Evolutionary conservation across 169 alveolate genomes (phyloP), one percentile per base, ranked within the genome.

Genomic region (Cryptosporidium tyzzeri): DNA sequence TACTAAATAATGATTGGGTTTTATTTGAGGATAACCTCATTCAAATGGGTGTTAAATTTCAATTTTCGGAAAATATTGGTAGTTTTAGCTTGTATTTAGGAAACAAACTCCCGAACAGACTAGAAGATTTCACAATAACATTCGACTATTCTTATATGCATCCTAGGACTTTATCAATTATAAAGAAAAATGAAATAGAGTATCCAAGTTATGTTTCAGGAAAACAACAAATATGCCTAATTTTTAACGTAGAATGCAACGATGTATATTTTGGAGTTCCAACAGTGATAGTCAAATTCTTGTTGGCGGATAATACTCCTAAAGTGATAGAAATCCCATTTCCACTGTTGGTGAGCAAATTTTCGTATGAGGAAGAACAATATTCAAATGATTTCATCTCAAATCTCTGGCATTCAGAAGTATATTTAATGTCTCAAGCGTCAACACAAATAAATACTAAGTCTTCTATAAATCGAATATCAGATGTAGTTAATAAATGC

Each of bases 321-420:
- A 35, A 44, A 33, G 39, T 12, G 6, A 23, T 80, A 61, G 67
- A 41, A 41, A 39, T 80, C 12, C 75, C 75, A 7, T 65, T 80
- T 23, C 89, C 89, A 59, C 14, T 80, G n/a, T 68, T 80, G 5
- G 18, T 80, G 18, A 62, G 89, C 62, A 80, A 80, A 29, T 80
- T 80, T 62, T 41, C 44, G 18, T 26, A 21, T 62, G 39, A n/a
- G 12, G 41, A 9, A 10, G 75, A 80, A 7, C 39, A 18, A 7
- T 39, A 41, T 73, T 35, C 70, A 62, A 33, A 21, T 3, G 65
- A 39, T 9, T 71, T 55, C n/a, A 41, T 80, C 18, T 26, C 35
- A 18, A 37, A 80, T 21, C 50, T 80, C 29, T 80, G 89, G 89
- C 89, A 80, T 55, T 80, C 89, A 12, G 89, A 80, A 1, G 21